Percentiles rank a stretch among this genome's conserved stretches.
Evolutionary conservation across 805 yeast genomes (phyloP).

Genomic region (Kazachstania kunashirensis): DNA sequence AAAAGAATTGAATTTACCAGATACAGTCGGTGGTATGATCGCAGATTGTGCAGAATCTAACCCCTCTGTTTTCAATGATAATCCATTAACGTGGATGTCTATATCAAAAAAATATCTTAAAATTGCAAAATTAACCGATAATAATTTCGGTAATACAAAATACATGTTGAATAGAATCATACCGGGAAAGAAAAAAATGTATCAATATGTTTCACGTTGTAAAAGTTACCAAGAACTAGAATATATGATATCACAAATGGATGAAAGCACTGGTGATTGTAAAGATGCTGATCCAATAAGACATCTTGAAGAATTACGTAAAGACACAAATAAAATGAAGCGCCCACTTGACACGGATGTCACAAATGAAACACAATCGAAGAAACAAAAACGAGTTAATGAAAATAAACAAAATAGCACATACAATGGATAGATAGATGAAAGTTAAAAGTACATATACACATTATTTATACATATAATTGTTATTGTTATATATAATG

Average conservation of each 20-base stretch:
- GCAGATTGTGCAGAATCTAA: slow-evolving; percentile 86
- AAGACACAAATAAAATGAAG: too few relatives aligned
- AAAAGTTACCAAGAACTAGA: slow-evolving; percentile 45
- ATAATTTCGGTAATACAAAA: slow-evolving; percentile 65
- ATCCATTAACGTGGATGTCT: slow-evolving; percentile 43
- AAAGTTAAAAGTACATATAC: too few relatives aligned
- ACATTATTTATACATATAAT: too few relatives aligned
- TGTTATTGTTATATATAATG: too few relatives aligned
- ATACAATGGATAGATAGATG: too few relatives aligned
- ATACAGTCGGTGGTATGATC: slow-evolving; percentile 81
- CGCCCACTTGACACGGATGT: too few relatives aligned
- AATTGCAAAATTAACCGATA: slow-evolving; percentile 47
- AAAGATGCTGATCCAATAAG: neutral
- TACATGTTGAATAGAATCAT: slow-evolving; percentile 68
- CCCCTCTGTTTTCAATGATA: slow-evolving; percentile 57
- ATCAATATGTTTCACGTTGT: slow-evolving; percentile 45
- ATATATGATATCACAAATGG: slow-evolving; percentile 9
- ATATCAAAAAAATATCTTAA: slow-evolving; percentile 47
- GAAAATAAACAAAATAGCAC: too few relatives aligned
- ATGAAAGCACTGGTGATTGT: neutral
- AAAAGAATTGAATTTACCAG: slow-evolving; percentile 35
- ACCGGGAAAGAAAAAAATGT: slow-evolving; percentile 61
- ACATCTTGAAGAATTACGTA: neutral
- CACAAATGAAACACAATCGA: too few relatives aligned
- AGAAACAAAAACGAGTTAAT: too few relatives aligned